Conservation (phyloP, 2,329 filamentous ascomycete genomes). For the Botryotinia calthae region DNA sequence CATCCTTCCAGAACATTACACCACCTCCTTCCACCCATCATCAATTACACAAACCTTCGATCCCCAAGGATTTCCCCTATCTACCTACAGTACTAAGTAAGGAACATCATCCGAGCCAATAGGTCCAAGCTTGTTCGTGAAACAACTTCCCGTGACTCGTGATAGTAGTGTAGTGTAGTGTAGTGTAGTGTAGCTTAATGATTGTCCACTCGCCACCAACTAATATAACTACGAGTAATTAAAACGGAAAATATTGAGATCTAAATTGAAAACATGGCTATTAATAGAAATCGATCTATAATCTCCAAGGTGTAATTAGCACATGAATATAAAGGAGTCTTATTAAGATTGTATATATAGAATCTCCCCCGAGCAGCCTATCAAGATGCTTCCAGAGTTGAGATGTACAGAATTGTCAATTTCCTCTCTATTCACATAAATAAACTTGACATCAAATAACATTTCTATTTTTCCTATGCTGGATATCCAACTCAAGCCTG, state of each 20-base stretch:
- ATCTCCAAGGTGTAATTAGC: neutral
- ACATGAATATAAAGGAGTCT: neutral
- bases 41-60: neutral
- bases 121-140: neutral
- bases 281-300: neutral
- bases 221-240: neutral
- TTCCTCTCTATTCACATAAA: neutral
- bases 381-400: neutral
- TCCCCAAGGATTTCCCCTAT: neutral
- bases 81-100: neutral
- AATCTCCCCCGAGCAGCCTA: neutral
- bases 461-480: neutral
- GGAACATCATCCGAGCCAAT: neutral
- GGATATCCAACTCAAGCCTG: neutral
- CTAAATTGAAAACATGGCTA: neutral
- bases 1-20: slow-evolving; percentile 3
- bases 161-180: neutral
- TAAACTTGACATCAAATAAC: neutral
- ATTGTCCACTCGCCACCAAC: neutral
- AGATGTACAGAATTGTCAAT: neutral
- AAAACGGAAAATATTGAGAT: neutral
- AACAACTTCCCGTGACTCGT: neutral
- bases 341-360: neutral
- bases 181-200: neutral
- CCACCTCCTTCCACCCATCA: neutral